Base-by-base conservation (phyloP, 306 rosid genomes). In the Sphenostylis stenocarpa region DNA sequence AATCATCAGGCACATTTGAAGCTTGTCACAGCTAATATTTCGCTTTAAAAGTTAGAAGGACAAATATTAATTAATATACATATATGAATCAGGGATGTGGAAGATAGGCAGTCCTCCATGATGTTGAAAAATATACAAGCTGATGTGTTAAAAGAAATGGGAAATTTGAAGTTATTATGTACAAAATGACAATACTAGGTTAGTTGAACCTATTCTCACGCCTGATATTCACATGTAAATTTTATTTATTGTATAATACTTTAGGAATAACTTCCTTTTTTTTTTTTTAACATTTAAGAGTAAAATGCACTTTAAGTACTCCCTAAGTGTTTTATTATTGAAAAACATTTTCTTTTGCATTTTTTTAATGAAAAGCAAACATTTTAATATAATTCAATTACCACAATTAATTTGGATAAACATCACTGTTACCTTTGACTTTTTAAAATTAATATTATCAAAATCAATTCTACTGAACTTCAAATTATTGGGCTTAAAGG, bases 1-100 rank as follows among this genome's bases (percentile, higher is more conserved):
- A 74, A 71, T 66, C 72, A 78, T 85, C 56, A 84, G 75, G 56
- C 76, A 85, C 57, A 79, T 80, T 58, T 82, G 88, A 88, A 85
- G 45, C 78, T 10, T 65, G 48, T 64, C 76, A 28, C 64, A 52
- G 83, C 75, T 69, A 36, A 78, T 61, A 45, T 76, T 69, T 76
- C 13, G 43, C 56, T 26, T 60, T 6, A 14, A 7, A 20, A 15
- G 36, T 33, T 67, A 26, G 44, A 58, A 26, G 20, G 79, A 70
- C 9, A 15, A 17, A 26, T 67, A 21, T 58, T 7, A 7, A 38
- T 36, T 7, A 7, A 36, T 36, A 36, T 36, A 34, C 4, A 31
- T 33, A 57, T 45, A 36, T 72, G n/a, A 48, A 39, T 67, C 79
- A 48, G 53, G 79, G 44, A 65, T 31, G 55, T 65, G 41, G 83